Base-by-base conservation (phyloP, 169 alveolate genomes). In the Miamiensis avidus region DNA sequence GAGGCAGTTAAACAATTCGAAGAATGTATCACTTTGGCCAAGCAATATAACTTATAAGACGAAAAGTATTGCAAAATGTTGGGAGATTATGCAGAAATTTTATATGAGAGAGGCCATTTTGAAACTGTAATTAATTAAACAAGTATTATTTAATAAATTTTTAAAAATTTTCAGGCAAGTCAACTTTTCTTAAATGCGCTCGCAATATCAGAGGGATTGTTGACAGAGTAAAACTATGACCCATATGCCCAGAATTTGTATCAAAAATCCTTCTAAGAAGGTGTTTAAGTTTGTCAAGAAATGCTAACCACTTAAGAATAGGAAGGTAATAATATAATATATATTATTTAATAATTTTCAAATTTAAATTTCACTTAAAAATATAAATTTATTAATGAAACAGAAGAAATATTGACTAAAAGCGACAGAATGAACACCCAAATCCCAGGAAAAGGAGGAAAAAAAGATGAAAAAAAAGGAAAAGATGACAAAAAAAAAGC, bases 251-350 rank as follows among this genome's bases (percentile, higher is more conserved):
- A 79, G 64, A 79, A 79, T 64, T 33, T 72, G 16, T 34, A 79
- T 79, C 30, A 79, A 79, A 79, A 79, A 65, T 75, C 84, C 0
- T 79, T 79, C 31, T 34, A 79, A 28, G 84, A 79, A n/a, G 77
- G 84, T 16, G 84, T 79, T n/a, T 79, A 79, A 79, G 64, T 31
- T 4, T 79, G 84, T 29, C 29, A 34, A 28, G 84, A 79, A 79
- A 27, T 79, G 11, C 30, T 34, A 28, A 28, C 65, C 4, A 69
- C 84, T 28, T 79, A 69, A 1, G 84, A 79, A 29, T 29, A 34
- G 0, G 74, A 79, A 64, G 69, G 69, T 49, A 49, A 49, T 49
- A 49, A 49, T 49, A 49, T 11, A 49, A 49, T 49, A 49, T 49
- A 49, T 4, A 49, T 11, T 11, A 11, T 49, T 49, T 49, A 11